Percentiles rank a stretch among this genome's conserved stretches.
Evolutionary conservation across 306 rosid genomes (phyloP).

Genomic region (Gastrolobium bilobum): DNA sequence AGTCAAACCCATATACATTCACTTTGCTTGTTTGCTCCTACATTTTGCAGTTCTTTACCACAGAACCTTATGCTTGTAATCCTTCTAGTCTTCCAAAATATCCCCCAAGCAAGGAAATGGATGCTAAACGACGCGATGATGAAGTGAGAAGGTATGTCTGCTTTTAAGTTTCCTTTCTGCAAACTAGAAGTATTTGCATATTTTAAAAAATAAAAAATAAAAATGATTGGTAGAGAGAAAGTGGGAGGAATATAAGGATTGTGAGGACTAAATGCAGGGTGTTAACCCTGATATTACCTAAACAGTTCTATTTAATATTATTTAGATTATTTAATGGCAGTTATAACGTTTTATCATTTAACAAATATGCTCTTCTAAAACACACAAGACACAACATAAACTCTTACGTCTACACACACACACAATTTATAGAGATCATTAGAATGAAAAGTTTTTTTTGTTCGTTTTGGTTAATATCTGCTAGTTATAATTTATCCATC

Average conservation of each 20-base stretch:
- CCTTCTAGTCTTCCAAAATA: slow-evolving; percentile 96
- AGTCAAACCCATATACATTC: slow-evolving; percentile 28
- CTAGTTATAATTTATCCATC: slow-evolving; percentile 31
- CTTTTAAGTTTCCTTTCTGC: slow-evolving; percentile 47
- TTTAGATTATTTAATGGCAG: slow-evolving; percentile 31
- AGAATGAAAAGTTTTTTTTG: background rate
- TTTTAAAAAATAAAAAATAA: background rate
- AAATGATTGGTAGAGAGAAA: slow-evolving; percentile 1
- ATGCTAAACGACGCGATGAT: slow-evolving; percentile 86
- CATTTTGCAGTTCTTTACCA: slow-evolving; percentile 81
- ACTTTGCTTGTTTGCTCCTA: slow-evolving; percentile 50
- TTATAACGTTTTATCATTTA: slow-evolving; percentile 9
- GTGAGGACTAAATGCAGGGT: slow-evolving; percentile 6
- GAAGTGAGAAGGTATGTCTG: slow-evolving; percentile 77
- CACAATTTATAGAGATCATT: slow-evolving; percentile 14
- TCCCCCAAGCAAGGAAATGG: slow-evolving; percentile 96
- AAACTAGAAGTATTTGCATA: background rate
- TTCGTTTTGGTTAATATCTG: slow-evolving; percentile 26
- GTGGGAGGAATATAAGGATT: background rate
- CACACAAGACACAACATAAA: background rate
- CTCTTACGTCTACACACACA: background rate
- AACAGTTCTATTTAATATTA: slow-evolving; percentile 10
- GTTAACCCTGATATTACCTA: slow-evolving; percentile 1
- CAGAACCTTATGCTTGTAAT: slow-evolving; percentile 88
- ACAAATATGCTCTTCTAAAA: slow-evolving; percentile 4